Evolutionary conservation across 2,329 filamentous ascomycete genomes (phyloP), one percentile per base, ranked within the genome.

Genomic region (Paecilomyces sp.): DNA sequence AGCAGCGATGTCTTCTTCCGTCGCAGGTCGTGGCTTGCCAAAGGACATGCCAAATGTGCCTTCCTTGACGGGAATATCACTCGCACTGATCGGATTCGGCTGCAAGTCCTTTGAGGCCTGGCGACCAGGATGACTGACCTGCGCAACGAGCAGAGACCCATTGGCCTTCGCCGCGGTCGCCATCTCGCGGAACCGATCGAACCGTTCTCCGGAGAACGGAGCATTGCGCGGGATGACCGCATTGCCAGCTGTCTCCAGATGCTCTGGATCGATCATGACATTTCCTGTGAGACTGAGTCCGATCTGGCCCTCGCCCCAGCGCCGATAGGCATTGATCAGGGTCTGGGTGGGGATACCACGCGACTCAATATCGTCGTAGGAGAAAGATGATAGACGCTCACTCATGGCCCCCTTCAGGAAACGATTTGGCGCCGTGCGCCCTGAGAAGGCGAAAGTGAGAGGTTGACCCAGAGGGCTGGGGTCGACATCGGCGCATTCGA

Each of bases 351-450:
- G 82, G 3, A 87, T 73, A 25, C 83, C 82, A 51, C 86, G 80
- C 3, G 77, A 77, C 24, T 79, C 72, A 8, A 82, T 65, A 59
- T 84, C 77, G 25, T 79, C 79, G 6, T 81, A 76, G 60, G 83
- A 78, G 84, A 84, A 89, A 4, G 81, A 84, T 0, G 85, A 83
- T 13, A 88, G 74, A 7, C 81, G 77, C 69, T 90, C 87, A 1
- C 83, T 83, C 86, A 89, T 88, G 51, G 87, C 83, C 5, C 78
- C 85, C 71, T 89, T 89, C 63, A 88, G 71, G 66, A 88, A 85
- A n/a, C 85, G 79, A 68, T 89, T 89, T 51, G 80, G 81, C 1
- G 85, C 85, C 1, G 79, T 82, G 59, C 76, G 79, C 57, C 80
- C 79, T 51, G 81, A 82, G 70, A 83, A 83, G 28, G 74, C 70